Evolutionary conservation across 2,329 filamentous ascomycete species (phyloP), one percentile per base, ranked within the genome.

Genomic region (Neoscytalidium dimidiatum): DNA sequence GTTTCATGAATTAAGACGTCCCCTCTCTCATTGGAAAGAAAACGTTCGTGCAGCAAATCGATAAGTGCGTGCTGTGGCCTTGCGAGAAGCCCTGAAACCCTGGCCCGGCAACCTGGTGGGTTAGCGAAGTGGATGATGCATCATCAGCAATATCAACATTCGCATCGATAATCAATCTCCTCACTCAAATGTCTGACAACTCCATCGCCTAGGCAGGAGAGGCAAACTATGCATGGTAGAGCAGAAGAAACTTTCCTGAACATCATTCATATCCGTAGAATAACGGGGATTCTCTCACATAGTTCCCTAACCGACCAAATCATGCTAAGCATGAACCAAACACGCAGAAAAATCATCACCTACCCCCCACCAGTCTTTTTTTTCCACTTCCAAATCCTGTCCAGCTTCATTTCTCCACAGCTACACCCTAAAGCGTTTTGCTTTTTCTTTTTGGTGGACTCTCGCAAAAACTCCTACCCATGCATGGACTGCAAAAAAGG

Each of bases 381-480:
- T 41, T n/a, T 17, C 6, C 19, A 38, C 33, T 28, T 31, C n/a
- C 21, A 2, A 29, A 38, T 33, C 11, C 33, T 23, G 11, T 41
- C 33, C 52, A 5, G 6, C 52, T 21, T 21, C 33, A 38, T 26
- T 11, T 13, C 7, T 23, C 19, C 49, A 33, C 23, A 2, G 8
- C 44, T 11, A 28, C 3, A 31, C 28, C 48, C 8, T n/a, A 17
- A 26, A 38, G 11, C 8, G 52, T 21, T 21, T 13, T 53, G 31
- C 52, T 41, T 56, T 53, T 41, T 38, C 17, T 35, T 23, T 38
- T 28, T 21, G n/a, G n/a, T 29, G 29, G 29, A 19, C n/a, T 29
- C 33, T 31, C 33, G 5, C 6, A 38, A 56, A 53, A 56, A 56
- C 52, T 56, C 52, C 52, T 41, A 56, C 52, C 52, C 52, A 56